A percentile compares a stretch with the other conserved stretches of the same genome.
Evolutionary conservation across 176 grass and related monocot species (phyloP).

Genomic region (Cenchrus americanus): DNA sequence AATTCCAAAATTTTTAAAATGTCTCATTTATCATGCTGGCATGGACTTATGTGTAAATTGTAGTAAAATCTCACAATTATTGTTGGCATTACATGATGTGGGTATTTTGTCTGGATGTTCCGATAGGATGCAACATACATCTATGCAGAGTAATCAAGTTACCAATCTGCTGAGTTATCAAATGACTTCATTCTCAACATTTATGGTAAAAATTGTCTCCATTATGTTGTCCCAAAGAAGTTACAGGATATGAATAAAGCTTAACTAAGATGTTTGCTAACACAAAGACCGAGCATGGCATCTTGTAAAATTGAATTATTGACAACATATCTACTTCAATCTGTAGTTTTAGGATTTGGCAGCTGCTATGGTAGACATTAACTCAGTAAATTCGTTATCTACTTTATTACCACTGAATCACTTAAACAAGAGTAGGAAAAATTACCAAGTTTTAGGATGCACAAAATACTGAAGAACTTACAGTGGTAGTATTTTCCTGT

Average conservation of each 20-base stretch:
- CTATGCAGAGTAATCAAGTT: slow-evolving; percentile 7
- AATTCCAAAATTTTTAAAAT: background rate
- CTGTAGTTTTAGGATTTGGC: background rate
- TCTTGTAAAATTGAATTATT: background rate
- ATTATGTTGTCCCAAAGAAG: background rate
- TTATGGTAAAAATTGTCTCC: background rate
- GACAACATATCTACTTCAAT: background rate
- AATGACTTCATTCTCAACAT: background rate
- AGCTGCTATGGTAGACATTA: background rate
- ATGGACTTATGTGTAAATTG: background rate
- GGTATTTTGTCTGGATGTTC: background rate
- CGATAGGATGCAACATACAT: background rate
- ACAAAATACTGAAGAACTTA: slow-evolving; percentile 53
- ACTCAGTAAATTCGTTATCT: background rate
- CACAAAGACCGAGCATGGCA: background rate
- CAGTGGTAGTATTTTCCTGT: slow-evolving; percentile 99
- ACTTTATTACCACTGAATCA: background rate
- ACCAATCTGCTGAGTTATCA: slow-evolving; percentile 6
- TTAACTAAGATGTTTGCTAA: background rate
- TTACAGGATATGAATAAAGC: background rate
- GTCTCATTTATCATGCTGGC: background rate
- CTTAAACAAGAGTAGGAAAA: background rate
- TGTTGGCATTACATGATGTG: background rate
- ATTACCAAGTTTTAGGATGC: background rate
- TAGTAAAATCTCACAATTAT: background rate